phyloP scores from a whole-genome alignment of 306 rosid genomes.

The Luffa acutangula region DNA sequence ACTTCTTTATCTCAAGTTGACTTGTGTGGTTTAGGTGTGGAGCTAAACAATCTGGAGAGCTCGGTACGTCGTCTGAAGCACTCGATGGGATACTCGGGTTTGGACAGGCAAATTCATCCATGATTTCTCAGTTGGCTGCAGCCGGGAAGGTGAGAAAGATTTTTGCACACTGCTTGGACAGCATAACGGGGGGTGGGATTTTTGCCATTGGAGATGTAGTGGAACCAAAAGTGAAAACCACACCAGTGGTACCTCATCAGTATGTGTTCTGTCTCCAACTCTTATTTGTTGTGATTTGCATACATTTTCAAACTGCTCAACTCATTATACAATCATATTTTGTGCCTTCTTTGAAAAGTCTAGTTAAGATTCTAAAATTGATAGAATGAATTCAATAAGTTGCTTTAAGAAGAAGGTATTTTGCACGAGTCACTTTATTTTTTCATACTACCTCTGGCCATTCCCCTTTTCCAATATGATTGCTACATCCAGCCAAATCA shows the following conservation, averaged over 20 bases:
- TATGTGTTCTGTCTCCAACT: constrained; percentile 27
- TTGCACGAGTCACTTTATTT: neutral
- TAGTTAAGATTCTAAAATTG: neutral
- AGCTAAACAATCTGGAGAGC: constrained; percentile 50
- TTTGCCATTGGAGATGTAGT: constrained; percentile 78
- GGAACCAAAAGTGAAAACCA: constrained; percentile 43
- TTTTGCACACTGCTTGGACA: constrained; percentile 93
- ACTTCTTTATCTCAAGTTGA: constrained; percentile 1
- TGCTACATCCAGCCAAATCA: neutral
- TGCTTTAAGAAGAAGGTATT: neutral
- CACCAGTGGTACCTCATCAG: constrained; percentile 53
- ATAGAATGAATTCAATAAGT: neutral
- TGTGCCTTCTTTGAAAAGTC: neutral
- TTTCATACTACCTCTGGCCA: neutral
- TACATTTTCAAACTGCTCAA: neutral
- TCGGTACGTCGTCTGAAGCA: constrained; percentile 36
- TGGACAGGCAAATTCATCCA: constrained; percentile 89
- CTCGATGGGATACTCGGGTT: constrained; percentile 87
- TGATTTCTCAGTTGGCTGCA: constrained; percentile 78
- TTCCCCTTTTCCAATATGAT: neutral
- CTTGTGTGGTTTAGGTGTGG: constrained; percentile 46
- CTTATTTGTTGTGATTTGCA: neutral
- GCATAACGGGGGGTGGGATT: constrained; percentile 63
- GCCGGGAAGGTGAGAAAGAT: constrained; percentile 64
- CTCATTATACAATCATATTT: neutral